Evolutionary conservation across 208 protist species (phyloP).

Genomic region (Trypanosoma avium): DNA sequence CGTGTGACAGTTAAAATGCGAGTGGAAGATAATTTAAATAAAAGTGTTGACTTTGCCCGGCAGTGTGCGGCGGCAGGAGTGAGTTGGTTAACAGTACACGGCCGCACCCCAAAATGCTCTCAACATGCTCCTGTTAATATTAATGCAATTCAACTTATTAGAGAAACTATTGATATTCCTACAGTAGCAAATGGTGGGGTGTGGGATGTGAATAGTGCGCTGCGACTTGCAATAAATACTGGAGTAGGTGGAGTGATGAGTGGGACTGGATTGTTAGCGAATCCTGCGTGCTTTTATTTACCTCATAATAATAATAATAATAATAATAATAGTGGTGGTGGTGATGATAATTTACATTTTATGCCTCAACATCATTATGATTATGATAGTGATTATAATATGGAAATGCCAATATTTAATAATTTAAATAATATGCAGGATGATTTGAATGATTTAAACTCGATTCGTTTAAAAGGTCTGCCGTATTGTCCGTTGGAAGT

Average conservation of each 20-base stretch:
- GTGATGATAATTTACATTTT: background rate
- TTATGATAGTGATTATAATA: background rate
- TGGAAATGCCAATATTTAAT: too few relatives aligned
- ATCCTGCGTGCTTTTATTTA: constrained; percentile 75
- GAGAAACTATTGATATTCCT: constrained; percentile 63
- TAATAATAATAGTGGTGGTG: background rate
- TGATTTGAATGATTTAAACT: constrained; percentile 2
- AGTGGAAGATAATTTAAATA: constrained; percentile 54
- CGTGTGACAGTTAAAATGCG: constrained; percentile 94
- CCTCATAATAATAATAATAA: constrained; percentile 3
- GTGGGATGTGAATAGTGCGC: constrained; percentile 42
- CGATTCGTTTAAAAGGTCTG: constrained; percentile 22
- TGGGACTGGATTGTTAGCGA: constrained; percentile 78
- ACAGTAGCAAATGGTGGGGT: constrained; percentile 88
- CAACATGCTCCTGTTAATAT: constrained; percentile 53
- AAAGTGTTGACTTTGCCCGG: constrained; percentile 83
- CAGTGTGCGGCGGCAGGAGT: constrained; percentile 77
- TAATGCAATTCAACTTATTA: constrained; percentile 63
- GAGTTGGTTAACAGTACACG: constrained; percentile 87
- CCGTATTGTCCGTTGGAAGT: constrained; percentile 59
- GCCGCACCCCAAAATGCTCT: constrained; percentile 58
- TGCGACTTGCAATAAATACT: constrained; percentile 45
- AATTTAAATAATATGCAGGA: background rate
- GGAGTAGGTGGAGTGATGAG: constrained; percentile 78
- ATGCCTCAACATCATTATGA: background rate